Percentiles rank a stretch among this genome's conserved stretches.
These are phyloP conservation scores for Ilyonectria sp. DNA, from an alignment of 2,329 filamentous ascomycete species.

Conservation along the genomic window DNA sequence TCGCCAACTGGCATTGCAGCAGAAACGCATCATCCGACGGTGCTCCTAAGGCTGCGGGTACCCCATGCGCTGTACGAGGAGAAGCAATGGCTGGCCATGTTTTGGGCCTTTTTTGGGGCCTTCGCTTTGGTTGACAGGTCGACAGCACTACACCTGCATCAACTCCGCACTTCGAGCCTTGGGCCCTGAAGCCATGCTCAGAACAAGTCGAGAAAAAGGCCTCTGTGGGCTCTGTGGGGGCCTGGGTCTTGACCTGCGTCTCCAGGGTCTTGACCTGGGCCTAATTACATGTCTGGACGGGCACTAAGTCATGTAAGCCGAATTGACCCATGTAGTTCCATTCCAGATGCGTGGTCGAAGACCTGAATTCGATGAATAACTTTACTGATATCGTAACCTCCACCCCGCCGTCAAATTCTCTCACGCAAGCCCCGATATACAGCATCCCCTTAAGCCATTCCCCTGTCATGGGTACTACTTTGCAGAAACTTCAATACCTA, in stretches of 20 bases:
- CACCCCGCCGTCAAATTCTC: neutral
- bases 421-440: neutral
- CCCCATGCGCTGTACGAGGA: constrained; percentile 34
- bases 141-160: constrained; percentile 24
- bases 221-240: neutral
- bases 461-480: neutral
- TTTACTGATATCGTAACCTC: neutral
- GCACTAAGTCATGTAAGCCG: neutral
- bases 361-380: neutral
- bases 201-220: neutral
- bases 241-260: neutral
- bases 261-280: neutral
- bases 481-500: neutral
- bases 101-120: constrained; percentile 31
- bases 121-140: constrained; percentile 40
- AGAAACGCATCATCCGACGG: constrained; percentile 29
- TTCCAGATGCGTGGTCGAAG: neutral
- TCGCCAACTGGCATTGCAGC: constrained; percentile 47
- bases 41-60: constrained; percentile 27
- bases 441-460: neutral
- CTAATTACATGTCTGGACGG: neutral
- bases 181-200: neutral
- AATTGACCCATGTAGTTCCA: neutral
- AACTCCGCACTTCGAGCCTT: constrained; percentile 5
- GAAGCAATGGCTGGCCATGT: constrained; percentile 16